Percentiles rank a stretch among this genome's conserved stretches.
These are phyloP conservation scores for Nakataea oryzae DNA, from an alignment of 2,329 filamentous ascomycete genomes.

Conservation along the genomic window DNA sequence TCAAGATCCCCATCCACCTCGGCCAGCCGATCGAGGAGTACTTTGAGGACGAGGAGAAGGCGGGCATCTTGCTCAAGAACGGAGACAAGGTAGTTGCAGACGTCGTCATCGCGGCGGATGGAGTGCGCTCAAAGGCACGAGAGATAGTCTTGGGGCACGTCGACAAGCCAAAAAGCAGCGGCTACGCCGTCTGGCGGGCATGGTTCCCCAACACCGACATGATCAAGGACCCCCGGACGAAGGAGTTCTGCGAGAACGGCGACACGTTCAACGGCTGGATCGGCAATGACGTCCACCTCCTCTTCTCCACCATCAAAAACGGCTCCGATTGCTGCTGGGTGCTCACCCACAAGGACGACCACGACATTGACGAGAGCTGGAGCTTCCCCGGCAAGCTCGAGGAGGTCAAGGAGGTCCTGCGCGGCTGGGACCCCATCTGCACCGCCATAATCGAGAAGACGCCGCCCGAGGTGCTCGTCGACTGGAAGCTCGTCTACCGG, in stretches of 20 bases:
- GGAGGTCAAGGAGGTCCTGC: conserved; percentile 38
- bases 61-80: conserved; percentile 22
- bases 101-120: conserved; percentile 43
- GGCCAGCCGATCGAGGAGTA: conserved; percentile 40
- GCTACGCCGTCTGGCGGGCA: conserved; percentile 41
- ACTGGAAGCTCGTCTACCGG: conserved; percentile 40
- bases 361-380: conserved; percentile 45
- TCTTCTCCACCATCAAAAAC: conserved; percentile 46
- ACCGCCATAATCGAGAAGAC: conserved; percentile 36
- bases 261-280: conserved; percentile 52
- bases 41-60: conserved; percentile 38
- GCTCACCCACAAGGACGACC: conserved; percentile 41
- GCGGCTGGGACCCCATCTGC: conserved; percentile 40
- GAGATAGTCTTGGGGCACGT: conserved; percentile 39
- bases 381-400: conserved; percentile 39
- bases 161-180: conserved; percentile 38
- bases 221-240: conserved; percentile 38
- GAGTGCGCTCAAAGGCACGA: conserved; percentile 40
- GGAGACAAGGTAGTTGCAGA: conserved; percentile 23
- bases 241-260: conserved; percentile 42
- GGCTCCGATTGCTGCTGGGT: conserved; percentile 49
- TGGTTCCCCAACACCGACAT: conserved; percentile 42
- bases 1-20: conserved; percentile 45
- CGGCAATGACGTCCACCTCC: conserved; percentile 44
- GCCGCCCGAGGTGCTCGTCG: conserved; percentile 18